These are phyloP conservation scores for Kingdonia uniflora DNA, from an alignment of 164 flowering plant genomes.

Conservation along the genomic window DNA sequence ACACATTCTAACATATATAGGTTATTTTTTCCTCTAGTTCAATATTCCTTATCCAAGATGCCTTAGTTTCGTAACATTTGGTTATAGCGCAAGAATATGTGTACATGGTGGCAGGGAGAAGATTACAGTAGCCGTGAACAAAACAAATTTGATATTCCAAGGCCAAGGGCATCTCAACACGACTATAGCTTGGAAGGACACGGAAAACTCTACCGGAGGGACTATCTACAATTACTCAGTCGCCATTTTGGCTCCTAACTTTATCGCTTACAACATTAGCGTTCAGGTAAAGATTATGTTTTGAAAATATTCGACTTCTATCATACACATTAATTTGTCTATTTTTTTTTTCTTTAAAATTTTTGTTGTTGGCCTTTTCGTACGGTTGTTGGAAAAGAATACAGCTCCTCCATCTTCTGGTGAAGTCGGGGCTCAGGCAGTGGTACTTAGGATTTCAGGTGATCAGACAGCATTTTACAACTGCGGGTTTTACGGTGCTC, in stretches of 20 bases:
- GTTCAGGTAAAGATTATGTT: slow-evolving; percentile 39
- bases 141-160: slow-evolving; percentile 58
- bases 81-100: not conserved
- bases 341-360: too few relatives aligned
- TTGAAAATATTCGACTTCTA: not conserved
- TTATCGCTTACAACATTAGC: slow-evolving; percentile 66
- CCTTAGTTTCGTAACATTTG: not conserved
- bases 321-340: too few relatives aligned
- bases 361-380: too few relatives aligned
- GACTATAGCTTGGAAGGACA: slow-evolving; percentile 67
- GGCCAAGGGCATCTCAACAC: slow-evolving; percentile 62
- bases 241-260: slow-evolving; percentile 48
- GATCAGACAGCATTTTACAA: slow-evolving; percentile 74
- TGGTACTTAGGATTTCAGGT: slow-evolving; percentile 57
- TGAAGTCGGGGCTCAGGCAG: slow-evolving; percentile 58
- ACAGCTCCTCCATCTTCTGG: slow-evolving; percentile 58
- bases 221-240: slow-evolving; percentile 48
- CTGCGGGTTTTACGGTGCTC: slow-evolving; percentile 84
- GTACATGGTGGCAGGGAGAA: slow-evolving; percentile 56
- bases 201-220: slow-evolving; percentile 76
- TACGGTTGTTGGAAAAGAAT: slow-evolving; percentile 38
- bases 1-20: too few relatives aligned
- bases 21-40: too few relatives aligned
- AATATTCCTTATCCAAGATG: too few relatives aligned
- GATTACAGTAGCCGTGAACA: slow-evolving; percentile 42